Conservation (phyloP, 2,329 filamentous ascomycete genomes). For the Alternaria alternata region DNA sequence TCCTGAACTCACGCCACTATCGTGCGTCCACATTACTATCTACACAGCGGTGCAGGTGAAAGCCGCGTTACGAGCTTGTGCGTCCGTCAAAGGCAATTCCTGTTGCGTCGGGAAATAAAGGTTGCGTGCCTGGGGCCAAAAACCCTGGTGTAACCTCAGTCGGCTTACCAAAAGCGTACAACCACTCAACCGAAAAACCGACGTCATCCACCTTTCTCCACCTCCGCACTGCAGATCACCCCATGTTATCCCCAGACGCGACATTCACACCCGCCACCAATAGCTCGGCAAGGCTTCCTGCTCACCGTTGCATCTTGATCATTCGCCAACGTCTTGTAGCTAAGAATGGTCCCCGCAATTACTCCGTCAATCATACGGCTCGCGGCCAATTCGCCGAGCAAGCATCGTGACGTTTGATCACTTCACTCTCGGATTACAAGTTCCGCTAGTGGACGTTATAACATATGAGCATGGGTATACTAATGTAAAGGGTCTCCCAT, state of each 20-base stretch:
- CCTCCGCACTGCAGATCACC: slow-evolving; percentile 2
- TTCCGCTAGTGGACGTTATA: neutral
- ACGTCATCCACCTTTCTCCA: slow-evolving; percentile 2
- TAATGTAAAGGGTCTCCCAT: neutral
- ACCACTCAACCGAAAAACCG: neutral
- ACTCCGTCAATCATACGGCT: neutral
- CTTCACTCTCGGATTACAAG: neutral
- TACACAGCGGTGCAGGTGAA: neutral
- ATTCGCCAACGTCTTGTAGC: neutral
- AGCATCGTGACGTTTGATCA: neutral
- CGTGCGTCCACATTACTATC: neutral
- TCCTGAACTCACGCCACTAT: neutral
- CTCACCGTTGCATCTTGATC: neutral
- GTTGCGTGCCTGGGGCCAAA: neutral
- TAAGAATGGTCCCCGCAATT: neutral
- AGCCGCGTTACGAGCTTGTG: neutral
- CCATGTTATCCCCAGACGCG: neutral
- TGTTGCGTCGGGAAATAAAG: neutral
- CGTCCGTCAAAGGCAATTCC: neutral
- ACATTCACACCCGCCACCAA: neutral
- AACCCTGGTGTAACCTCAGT: neutral
- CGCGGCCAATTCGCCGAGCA: neutral
- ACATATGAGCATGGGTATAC: neutral
- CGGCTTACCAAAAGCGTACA: neutral
- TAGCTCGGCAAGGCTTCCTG: neutral